Evolutionary conservation across 352 stramenopile species (phyloP).

Genomic region (Pythium pyrilobum): DNA sequence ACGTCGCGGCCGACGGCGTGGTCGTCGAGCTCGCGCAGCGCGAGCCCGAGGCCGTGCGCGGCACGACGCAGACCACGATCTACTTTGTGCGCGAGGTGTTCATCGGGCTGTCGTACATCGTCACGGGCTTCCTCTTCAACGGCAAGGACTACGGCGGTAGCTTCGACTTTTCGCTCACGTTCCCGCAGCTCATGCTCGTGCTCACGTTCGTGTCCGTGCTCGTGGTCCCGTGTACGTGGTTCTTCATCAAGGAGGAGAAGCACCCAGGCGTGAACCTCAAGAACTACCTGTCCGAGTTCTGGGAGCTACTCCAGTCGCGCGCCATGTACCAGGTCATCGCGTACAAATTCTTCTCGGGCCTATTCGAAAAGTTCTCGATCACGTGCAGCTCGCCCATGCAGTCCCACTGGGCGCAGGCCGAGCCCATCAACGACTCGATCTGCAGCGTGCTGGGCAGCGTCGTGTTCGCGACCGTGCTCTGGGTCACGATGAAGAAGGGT

Average conservation of each 20-base stretch:
- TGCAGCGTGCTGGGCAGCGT: constrained; percentile 20
- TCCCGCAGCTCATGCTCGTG: constrained; percentile 10
- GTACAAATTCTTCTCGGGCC: constrained; percentile 8
- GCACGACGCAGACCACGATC: constrained; percentile 9
- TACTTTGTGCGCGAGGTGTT: constrained; percentile 14
- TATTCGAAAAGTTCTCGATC: constrained; percentile 28
- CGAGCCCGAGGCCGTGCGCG: constrained; percentile 20
- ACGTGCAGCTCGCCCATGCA: constrained; percentile 23
- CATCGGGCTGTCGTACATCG: background rate
- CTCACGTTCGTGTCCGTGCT: constrained; percentile 10
- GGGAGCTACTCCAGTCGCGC: constrained; percentile 20
- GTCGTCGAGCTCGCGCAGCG: constrained; percentile 30
- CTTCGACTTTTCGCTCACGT: constrained; percentile 6
- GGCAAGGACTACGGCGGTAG: constrained; percentile 20
- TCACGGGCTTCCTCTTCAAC: constrained; percentile 27
- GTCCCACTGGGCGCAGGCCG: constrained; percentile 26
- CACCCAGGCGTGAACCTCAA: constrained; percentile 7
- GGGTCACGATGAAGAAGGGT: constrained; percentile 7
- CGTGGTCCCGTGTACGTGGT: constrained; percentile 23
- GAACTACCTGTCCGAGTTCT: constrained; percentile 26
- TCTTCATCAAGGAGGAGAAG: constrained; percentile 28
- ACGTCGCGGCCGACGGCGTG: constrained; percentile 28
- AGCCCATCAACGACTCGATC: constrained; percentile 38
- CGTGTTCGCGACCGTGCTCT: constrained; percentile 23
- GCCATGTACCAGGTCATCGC: constrained; percentile 11